Percentiles rank a stretch among this genome's conserved stretches.
These are phyloP conservation scores for Chaetomiaceae sp. DNA, from an alignment of 2,329 filamentous ascomycete species.

Conservation along the genomic window DNA sequence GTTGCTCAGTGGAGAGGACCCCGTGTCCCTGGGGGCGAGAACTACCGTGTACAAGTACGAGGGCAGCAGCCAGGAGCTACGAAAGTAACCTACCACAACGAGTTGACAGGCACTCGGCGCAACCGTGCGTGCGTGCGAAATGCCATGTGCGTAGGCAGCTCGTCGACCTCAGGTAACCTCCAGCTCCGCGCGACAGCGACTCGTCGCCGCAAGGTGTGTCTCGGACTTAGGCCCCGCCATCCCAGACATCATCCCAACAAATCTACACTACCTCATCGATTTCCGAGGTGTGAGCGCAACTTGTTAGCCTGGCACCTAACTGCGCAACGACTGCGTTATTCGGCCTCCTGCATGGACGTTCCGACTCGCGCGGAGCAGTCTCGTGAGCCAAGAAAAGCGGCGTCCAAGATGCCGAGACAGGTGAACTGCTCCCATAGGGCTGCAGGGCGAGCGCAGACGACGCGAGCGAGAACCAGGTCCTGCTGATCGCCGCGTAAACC, in stretches of 20 bases:
- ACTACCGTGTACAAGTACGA: too few relatives aligned
- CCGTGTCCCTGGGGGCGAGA: too few relatives aligned
- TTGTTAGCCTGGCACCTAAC: background rate
- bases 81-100: conserved; percentile 1
- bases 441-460: conserved; percentile 12
- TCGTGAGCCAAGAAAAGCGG: too few relatives aligned
- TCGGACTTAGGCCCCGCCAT: background rate
- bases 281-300: background rate
- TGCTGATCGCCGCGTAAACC: conserved; percentile 1
- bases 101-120: background rate
- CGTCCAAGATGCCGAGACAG: background rate
- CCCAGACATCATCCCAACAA: background rate
- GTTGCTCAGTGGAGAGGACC: too few relatives aligned
- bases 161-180: too few relatives aligned
- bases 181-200: background rate
- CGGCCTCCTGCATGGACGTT: background rate
- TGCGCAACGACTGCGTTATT: background rate
- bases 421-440: conserved; percentile 14
- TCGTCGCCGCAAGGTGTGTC: background rate
- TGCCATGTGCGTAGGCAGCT: too few relatives aligned
- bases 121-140: background rate
- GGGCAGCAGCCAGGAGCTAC: background rate
- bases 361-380: background rate
- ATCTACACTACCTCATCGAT: background rate
- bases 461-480: background rate